Conservation (phyloP, 1,284 basidiomycete species). For the Coriolopsis trogii region DNA sequence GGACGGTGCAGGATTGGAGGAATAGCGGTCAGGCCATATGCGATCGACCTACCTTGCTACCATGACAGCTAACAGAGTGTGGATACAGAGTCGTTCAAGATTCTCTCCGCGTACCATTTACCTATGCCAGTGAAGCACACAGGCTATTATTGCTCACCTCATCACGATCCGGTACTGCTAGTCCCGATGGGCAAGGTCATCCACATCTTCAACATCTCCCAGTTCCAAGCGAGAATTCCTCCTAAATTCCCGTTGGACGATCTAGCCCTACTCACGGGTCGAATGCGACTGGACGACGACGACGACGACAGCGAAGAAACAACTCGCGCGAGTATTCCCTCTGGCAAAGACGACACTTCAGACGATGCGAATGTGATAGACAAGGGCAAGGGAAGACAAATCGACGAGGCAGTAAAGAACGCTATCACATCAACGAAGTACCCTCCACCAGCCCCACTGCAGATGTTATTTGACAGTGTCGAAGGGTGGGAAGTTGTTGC, state of each 20-base stretch:
- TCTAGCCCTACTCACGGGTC: constrained; percentile 21
- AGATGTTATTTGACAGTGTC: constrained; percentile 22
- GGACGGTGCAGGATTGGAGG: constrained; percentile 74
- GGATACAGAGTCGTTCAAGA: constrained; percentile 59
- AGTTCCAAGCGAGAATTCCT: constrained; percentile 43
- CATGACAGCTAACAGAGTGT: not conserved
- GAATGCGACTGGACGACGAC: constrained; percentile 14
- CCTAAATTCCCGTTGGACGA: constrained; percentile 29
- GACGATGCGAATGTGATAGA: not conserved
- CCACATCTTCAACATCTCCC: constrained; percentile 49
- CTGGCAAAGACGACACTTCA: not conserved
- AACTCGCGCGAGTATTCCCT: not conserved
- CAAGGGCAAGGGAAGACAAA: not conserved
- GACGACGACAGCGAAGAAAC: not conserved
- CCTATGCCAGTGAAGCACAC: constrained; percentile 44
- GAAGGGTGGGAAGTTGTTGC: constrained; percentile 24
- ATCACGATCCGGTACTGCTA: constrained; percentile 55
- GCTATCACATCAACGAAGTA: constrained; percentile 2
- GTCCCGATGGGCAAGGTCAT: constrained; percentile 47
- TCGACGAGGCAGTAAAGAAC: not conserved
- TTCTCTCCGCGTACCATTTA: constrained; percentile 53
- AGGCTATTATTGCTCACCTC: constrained; percentile 45
- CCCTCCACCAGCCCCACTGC: constrained; percentile 17
- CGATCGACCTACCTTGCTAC: not conserved
- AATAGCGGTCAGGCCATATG: constrained; percentile 53